Base-by-base conservation (phyloP, 768 basidiomycete species). In the Termitomyces bulborhizus region DNA sequence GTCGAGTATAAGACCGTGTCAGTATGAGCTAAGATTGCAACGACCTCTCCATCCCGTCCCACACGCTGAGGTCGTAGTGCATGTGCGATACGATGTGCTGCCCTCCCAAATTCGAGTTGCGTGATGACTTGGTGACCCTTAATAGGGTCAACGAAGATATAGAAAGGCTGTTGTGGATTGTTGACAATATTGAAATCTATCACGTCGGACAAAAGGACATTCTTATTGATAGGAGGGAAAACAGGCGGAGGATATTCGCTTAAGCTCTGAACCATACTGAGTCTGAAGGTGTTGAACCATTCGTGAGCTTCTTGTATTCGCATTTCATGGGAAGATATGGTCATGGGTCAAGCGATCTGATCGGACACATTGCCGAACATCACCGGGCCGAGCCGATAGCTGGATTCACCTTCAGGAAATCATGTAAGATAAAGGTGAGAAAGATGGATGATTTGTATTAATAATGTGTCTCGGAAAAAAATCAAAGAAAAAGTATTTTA, bases 1-100 rank as follows among this genome's bases (percentile, higher is more conserved):
- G 39, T 40, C 3, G 39, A 40, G 39, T 73, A 74, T 15, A 73
- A 62, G 3, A 75, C 56, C 4, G 58, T 50, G 46, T 64, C 56
- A 7, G 62, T 59, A 15, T 63, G 60, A 4, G 62, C 68, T 4
- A 72, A 58, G 9, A 74, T 58, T 0, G 65, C 68, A 8, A 74
- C 40, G 2, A 71, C 59, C 11, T 53, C 60, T 7, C 60, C 63
- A 26, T 68, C 63, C 4, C 7, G 39, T 18, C 39, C 39, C n/a
- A 6, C 39, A 18, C 39, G 39, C n/a, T 9, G 39, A 18, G 39
- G 39, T 3, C 39, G 39, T 9, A 40, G 7, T 40, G n/a, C n/a
- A 40, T 40, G 39, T 40, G 39, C 39, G 7, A 40, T 40, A 18
- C 39, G 39, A 9, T 40, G 39, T 8, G n/a, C 39, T n/a, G 39